These are phyloP conservation scores for Cystobasidium slooffiae DNA, from an alignment of 1,284 basidiomycete genomes.

Conservation along the genomic window DNA sequence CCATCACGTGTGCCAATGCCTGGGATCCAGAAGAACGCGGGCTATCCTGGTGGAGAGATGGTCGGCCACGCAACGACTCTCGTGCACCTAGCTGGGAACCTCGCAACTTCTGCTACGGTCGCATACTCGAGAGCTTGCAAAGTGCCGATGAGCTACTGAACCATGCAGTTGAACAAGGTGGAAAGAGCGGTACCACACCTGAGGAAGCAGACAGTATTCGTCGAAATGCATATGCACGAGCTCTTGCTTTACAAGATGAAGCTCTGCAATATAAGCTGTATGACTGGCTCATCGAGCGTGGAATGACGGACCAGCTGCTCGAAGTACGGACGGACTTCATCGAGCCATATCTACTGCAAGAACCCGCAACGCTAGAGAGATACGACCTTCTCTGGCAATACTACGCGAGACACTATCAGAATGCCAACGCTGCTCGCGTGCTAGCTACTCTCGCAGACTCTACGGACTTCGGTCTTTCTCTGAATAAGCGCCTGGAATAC, in stretches of 20 bases:
- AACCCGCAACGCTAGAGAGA: conserved; percentile 78
- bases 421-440: conserved; percentile 82
- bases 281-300: conserved; percentile 83
- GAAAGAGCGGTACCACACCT: conserved; percentile 38
- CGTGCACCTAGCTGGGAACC: conserved; percentile 67
- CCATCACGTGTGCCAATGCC: conserved; percentile 78
- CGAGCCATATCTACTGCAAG: conserved; percentile 81
- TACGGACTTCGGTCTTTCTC: conserved; percentile 66
- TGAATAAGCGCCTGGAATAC: conserved; percentile 80
- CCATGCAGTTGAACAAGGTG: conserved; percentile 50
- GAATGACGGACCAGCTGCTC: conserved; percentile 83
- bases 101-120: conserved; percentile 76
- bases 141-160: conserved; percentile 69
- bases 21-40: conserved; percentile 79
- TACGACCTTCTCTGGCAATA: conserved; percentile 95
- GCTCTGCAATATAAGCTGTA: conserved; percentile 94
- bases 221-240: conserved; percentile 76
- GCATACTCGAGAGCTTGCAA: conserved; percentile 77
- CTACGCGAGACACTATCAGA: conserved; percentile 87
- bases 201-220: conserved; percentile 70
- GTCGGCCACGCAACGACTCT: conserved; percentile 66
- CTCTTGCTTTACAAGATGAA: conserved; percentile 81
- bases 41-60: conserved; percentile 74
- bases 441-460: conserved; percentile 84
- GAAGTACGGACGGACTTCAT: conserved; percentile 69